Evolutionary conservation across 192 early-diverging fungal genomes (phyloP).

Genomic region (Coemansia sp.): DNA sequence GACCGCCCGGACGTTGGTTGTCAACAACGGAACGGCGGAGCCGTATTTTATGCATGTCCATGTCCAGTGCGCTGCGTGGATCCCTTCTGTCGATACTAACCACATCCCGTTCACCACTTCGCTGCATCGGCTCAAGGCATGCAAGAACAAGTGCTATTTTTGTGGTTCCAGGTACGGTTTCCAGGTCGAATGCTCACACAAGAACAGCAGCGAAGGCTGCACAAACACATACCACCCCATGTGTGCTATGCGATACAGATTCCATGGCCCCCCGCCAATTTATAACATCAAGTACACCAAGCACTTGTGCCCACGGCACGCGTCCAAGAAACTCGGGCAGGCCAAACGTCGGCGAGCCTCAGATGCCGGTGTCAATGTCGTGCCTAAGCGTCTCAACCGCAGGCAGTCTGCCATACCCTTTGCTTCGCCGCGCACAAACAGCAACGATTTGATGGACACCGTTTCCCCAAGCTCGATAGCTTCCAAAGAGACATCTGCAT

Average conservation of each 20-base stretch:
- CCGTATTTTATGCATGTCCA: constrained; percentile 41
- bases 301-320: constrained; percentile 28
- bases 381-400: constrained; percentile 9
- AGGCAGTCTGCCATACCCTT: constrained; percentile 18
- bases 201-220: constrained; percentile 12
- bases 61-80: constrained; percentile 50
- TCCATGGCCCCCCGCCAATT: constrained; percentile 18
- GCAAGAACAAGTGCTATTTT: constrained; percentile 21
- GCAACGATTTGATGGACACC: neutral
- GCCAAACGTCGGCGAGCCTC: constrained; percentile 19
- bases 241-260: constrained; percentile 45
- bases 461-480: neutral
- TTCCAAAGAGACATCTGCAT: neutral
- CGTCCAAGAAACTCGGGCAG: neutral
- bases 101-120: constrained; percentile 38
- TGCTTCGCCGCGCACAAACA: neutral
- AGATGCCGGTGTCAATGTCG: neutral
- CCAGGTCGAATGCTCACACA: constrained; percentile 37
- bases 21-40: constrained; percentile 22
- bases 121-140: constrained; percentile 23
- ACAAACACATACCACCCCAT: constrained; percentile 41
- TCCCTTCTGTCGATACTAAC: constrained; percentile 36
- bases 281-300: constrained; percentile 35
- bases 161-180: constrained; percentile 35
- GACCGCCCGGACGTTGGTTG: constrained; percentile 26